A percentile compares a stretch with the other conserved stretches of the same genome.
phyloP scores from a whole-genome alignment of 148 eudicot genomes.

The Bassia scoparia region DNA sequence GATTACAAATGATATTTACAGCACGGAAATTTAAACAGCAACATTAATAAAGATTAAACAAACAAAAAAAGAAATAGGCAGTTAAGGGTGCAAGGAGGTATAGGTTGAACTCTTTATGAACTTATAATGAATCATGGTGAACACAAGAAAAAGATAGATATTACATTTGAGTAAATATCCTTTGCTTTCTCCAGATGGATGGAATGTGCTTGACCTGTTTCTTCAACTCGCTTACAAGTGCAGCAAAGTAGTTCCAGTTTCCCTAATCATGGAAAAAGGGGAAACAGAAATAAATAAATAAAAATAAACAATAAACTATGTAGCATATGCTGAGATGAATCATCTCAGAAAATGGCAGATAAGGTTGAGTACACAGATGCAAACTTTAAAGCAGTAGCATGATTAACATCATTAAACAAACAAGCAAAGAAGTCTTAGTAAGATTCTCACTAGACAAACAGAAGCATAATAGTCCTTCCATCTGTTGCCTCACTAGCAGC shows the following conservation, averaged over 20 bases:
- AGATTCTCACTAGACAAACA: conserved; percentile 62
- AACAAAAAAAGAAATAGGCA: too few species aligned
- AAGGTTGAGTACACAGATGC: conserved; percentile 10
- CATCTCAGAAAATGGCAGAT: not conserved
- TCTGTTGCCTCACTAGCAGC: conserved; percentile 83
- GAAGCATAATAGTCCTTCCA: conserved; percentile 85
- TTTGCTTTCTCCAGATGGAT: conserved; percentile 90
- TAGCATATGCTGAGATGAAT: not conserved
- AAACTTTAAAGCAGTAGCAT: conserved; percentile 2
- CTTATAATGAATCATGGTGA: not conserved
- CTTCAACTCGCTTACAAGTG: conserved; percentile 82
- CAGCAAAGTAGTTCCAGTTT: conserved; percentile 98
- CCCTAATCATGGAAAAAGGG: conserved; percentile 48
- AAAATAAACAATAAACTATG: not conserved
- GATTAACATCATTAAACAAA: not conserved
- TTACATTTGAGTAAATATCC: conserved; percentile 83
- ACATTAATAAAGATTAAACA: not conserved
- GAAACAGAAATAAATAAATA: conserved; percentile 16
- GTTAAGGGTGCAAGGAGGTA: not conserved
- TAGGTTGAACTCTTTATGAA: too few species aligned
- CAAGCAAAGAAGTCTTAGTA: not conserved
- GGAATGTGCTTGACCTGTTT: conserved; percentile 83
- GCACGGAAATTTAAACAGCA: not conserved
- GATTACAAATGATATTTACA: not conserved
- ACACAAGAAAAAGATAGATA: not conserved